Evolutionary conservation across 352 stramenopile species (phyloP).

Genomic region (Phytophthora pisi): DNA sequence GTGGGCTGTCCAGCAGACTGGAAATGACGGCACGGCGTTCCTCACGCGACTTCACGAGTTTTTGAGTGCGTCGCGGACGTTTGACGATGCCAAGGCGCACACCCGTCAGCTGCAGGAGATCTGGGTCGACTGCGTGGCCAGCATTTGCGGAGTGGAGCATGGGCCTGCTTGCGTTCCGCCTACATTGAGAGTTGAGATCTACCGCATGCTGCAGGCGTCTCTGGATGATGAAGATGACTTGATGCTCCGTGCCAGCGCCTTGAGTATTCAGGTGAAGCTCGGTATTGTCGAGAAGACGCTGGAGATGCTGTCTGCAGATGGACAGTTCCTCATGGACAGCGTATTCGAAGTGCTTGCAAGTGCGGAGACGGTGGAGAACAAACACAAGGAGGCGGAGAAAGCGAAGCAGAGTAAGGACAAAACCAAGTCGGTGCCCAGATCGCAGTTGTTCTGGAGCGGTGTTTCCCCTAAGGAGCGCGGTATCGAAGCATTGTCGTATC

Average conservation of each 20-base stretch:
- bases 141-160: constrained; percentile 78
- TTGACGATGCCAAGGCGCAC: constrained; percentile 43
- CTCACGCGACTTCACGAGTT: constrained; percentile 62
- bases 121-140: constrained; percentile 83
- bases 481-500: constrained; percentile 83
- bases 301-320: constrained; percentile 62
- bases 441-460: constrained; percentile 67
- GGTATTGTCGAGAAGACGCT: constrained; percentile 83
- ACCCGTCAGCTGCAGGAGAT: constrained; percentile 75
- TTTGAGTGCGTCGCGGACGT: constrained; percentile 57
- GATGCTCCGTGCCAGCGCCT: constrained; percentile 70
- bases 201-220: constrained; percentile 71
- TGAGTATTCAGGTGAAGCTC: constrained; percentile 88
- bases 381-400: constrained; percentile 29
- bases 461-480: constrained; percentile 81
- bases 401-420: constrained; percentile 31
- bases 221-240: constrained; percentile 77
- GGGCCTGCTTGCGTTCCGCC: constrained; percentile 69
- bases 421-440: constrained; percentile 20
- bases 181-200: constrained; percentile 73
- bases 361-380: constrained; percentile 60
- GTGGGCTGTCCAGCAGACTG: constrained; percentile 70
- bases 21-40: constrained; percentile 65
- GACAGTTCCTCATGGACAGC: constrained; percentile 68
- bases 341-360: constrained; percentile 80